Conservation (phyloP, 768 basidiomycete genomes). For the Boletus vermiculosoides region DNA sequence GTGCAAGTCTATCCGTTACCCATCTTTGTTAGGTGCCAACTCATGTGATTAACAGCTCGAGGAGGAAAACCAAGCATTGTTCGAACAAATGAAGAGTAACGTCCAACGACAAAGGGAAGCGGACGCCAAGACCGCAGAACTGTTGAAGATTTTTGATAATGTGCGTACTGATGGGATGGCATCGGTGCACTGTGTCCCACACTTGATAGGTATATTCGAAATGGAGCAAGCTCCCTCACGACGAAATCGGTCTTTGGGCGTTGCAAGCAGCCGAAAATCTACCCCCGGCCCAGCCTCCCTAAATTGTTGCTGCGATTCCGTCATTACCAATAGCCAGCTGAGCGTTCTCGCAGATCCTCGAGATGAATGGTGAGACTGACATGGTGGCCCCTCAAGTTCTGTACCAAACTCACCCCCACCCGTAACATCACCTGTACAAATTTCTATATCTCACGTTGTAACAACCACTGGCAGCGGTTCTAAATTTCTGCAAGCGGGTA, state of each 20-base stretch:
- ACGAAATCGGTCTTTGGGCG: conserved; percentile 58
- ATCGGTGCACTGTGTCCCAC: conserved; percentile 7
- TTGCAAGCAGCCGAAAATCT: conserved; percentile 39
- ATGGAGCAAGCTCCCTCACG: conserved; percentile 57
- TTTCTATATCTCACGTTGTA: neutral
- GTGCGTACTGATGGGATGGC: conserved; percentile 34
- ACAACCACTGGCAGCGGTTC: neutral
- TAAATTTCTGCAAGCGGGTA: neutral
- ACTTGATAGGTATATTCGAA: conserved; percentile 42
- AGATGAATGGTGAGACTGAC: neutral
- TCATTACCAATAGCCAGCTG: neutral
- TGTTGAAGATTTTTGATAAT: conserved; percentile 54
- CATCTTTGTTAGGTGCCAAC: neutral
- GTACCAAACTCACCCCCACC: neutral
- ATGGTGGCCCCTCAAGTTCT: neutral
- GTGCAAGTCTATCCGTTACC: conserved; percentile 27
- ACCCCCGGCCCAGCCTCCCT: conserved; percentile 29
- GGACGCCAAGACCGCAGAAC: conserved; percentile 43
- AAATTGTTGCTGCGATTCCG: neutral
- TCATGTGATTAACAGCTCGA: conserved; percentile 46
- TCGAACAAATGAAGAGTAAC: conserved; percentile 49
- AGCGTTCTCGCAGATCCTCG: neutral
- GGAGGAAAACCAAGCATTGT: conserved; percentile 49
- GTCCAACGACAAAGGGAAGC: conserved; percentile 44
- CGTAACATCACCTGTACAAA: too few species aligned